phyloP scores from a whole-genome alignment of 495 filamentous ascomycete genomes.

The Melanomma pulvis-pyrius region DNA sequence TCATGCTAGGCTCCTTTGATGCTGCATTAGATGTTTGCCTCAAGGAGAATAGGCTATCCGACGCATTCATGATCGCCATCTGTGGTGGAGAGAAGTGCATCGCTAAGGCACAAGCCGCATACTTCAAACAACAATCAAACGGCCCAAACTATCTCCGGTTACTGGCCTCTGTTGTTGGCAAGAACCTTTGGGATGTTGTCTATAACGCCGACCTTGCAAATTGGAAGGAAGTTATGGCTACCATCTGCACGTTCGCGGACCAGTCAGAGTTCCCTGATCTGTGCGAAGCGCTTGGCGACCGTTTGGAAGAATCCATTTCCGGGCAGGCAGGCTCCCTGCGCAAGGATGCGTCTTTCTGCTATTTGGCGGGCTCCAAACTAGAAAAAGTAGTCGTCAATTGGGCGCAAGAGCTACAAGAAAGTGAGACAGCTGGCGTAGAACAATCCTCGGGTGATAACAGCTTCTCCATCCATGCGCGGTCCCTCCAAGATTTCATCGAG shows the following conservation, averaged over 20 bases:
- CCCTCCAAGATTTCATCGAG: conserved; percentile 91
- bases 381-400: conserved; percentile 96
- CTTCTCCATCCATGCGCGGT: conserved; percentile 89
- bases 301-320: conserved; percentile 71
- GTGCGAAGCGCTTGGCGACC: conserved; percentile 94
- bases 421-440: conserved; percentile 73
- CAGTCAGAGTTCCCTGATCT: conserved; percentile 90
- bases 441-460: conserved; percentile 68
- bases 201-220: conserved; percentile 89
- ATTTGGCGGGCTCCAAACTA: conserved; percentile 88
- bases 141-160: conserved; percentile 91
- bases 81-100: conserved; percentile 93
- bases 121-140: conserved; percentile 78
- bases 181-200: conserved; percentile 98
- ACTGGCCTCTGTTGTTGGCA: conserved; percentile 87
- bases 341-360: conserved; percentile 95
- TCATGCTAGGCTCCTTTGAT: conserved; percentile 89
- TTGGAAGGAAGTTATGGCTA: conserved; percentile 97
- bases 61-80: conserved; percentile 98
- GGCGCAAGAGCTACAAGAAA: conserved; percentile 83
- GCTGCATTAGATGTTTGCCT: conserved; percentile 86
- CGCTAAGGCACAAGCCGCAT: conserved; percentile 89
- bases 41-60: conserved; percentile 83
- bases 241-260: conserved; percentile 91
- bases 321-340: conserved; percentile 56